A percentile compares a stretch with the other conserved stretches of the same genome.
Evolutionary conservation across 768 basidiomycete species (phyloP).

Genomic region (Podaxis sp.): DNA sequence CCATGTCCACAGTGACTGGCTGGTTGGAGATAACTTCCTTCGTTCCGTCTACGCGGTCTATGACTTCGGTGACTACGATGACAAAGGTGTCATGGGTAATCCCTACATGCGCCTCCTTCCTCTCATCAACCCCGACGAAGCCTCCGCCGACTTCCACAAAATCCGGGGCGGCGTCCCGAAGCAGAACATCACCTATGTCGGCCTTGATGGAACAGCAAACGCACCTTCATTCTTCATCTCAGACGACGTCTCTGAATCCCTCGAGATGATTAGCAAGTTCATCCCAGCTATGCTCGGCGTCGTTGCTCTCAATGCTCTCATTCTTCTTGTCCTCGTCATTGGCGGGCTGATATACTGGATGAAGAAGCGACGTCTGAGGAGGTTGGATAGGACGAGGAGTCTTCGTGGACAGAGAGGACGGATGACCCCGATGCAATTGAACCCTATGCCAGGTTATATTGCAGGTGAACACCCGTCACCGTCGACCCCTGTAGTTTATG

Average conservation of each 20-base stretch:
- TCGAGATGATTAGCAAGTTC: conserved; percentile 63
- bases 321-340: conserved; percentile 57
- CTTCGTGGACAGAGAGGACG: conserved; percentile 27
- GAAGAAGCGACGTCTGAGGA: conserved; percentile 42
- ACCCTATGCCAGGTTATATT: conserved; percentile 40
- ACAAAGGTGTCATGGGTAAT: conserved; percentile 62
- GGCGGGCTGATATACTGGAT: conserved; percentile 55
- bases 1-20: conserved; percentile 62
- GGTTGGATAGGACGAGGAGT: neutral
- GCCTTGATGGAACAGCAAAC: conserved; percentile 42
- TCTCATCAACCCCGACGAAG: conserved; percentile 65
- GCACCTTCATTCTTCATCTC: conserved; percentile 55
- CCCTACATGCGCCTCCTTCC: conserved; percentile 79
- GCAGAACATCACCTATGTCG: conserved; percentile 69
- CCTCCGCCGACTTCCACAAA: conserved; percentile 69
- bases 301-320: conserved; percentile 75
- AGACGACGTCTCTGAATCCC: conserved; percentile 52
- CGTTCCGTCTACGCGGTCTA: conserved; percentile 83
- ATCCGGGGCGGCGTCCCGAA: conserved; percentile 63
- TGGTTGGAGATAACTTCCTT: conserved; percentile 80
- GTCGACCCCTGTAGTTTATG: conserved; percentile 48
- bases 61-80: conserved; percentile 79
- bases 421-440: conserved; percentile 43
- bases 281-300: conserved; percentile 75
- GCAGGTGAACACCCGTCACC: conserved; percentile 26